Base-by-base conservation (phyloP, 179 eudicot species). In the Heliamphora pulchella region DNA sequence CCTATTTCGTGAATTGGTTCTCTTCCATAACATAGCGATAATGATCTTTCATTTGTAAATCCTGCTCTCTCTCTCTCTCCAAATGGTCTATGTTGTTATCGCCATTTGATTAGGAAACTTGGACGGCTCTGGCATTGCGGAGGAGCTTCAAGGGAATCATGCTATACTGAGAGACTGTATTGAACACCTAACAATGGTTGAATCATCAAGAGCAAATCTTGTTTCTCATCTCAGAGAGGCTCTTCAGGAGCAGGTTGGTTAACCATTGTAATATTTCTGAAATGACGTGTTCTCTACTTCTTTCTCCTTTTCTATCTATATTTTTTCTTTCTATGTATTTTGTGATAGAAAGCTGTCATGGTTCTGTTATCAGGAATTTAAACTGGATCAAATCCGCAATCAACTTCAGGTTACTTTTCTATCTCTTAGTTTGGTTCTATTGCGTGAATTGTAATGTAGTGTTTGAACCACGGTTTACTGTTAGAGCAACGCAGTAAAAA, bases 181-280 rank as follows among this genome's bases (percentile, higher is more conserved):
- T 76, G 92, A 93, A 78, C 95, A 91, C 81, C 88, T 95, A 54
- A 83, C 87, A 13, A 75, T 86, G 11, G 82, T 93, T 81, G 94
- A 91, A 86, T 86, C 92, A 67, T 87, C 92, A 59, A 89, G 97
- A 80, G 87, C 88, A 69, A 91, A 83, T 83, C 97, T 95, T 57
- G 89, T 95, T 47, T 89, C 95, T 31, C 87, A 88, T 77, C 78
- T 95, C 69, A 87, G 84, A 74, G 94, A 89, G 55, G 93, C 93
- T 84, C 93, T 95, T 41, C 91, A 86, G 80, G 97, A 93, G 82
- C 92, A 95, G 97, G 98, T 95, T 84, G 63, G 63, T 75, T 18
- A 61, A 50, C 79, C 58, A 43, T 31, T 9, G 10, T 18, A 5
- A 8, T 11, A 17, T 43, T 41, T 71, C 44, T 57, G 10, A 57